Evolutionary conservation across 768 basidiomycete genomes (phyloP).

Genomic region (Tylopilus intermedius): DNA sequence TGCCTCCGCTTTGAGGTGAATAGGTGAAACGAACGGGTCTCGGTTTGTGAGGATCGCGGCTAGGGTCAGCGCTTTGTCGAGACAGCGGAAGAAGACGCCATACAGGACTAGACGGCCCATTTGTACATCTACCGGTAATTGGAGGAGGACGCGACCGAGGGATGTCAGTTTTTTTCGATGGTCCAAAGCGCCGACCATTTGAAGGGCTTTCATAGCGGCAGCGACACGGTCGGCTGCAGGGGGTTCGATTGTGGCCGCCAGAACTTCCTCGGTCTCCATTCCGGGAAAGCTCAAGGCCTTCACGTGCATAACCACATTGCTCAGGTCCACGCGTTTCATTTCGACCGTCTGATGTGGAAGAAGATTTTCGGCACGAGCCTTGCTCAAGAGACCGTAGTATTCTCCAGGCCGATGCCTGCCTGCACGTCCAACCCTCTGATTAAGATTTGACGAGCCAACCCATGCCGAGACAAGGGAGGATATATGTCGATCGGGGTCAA

Average conservation of each 20-base stretch:
- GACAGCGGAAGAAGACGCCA: conserved; percentile 89
- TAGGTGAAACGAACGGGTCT: conserved; percentile 85
- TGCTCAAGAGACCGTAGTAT: conserved; percentile 81
- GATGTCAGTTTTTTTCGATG: conserved; percentile 71
- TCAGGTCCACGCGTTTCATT: conserved; percentile 88
- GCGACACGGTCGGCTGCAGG: conserved; percentile 71
- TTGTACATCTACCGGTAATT: conserved; percentile 85
- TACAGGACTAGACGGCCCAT: conserved; percentile 86
- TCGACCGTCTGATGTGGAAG: conserved; percentile 85
- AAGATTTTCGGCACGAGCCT: conserved; percentile 53
- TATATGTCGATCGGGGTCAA: conserved; percentile 84
- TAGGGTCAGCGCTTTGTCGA: conserved; percentile 81
- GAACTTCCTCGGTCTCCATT: conserved; percentile 81
- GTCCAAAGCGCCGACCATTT: conserved; percentile 86
- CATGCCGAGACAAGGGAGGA: conserved; percentile 86
- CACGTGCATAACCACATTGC: conserved; percentile 93
- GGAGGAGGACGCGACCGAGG: conserved; percentile 81
- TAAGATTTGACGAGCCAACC: conserved; percentile 86
- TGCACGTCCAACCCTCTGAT: conserved; percentile 88
- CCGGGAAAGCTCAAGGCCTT: conserved; percentile 88
- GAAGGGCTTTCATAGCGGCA: conserved; percentile 73
- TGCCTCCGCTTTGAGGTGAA: conserved; percentile 69
- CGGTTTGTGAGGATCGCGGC: conserved; percentile 89
- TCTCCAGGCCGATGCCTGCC: conserved; percentile 88
- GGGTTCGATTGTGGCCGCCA: conserved; percentile 82